Percentiles rank a stretch among this genome's conserved stretches.
These are phyloP conservation scores for Paramecium primaurelia DNA, from an alignment of 73 alveolate species.

Conservation along the genomic window DNA sequence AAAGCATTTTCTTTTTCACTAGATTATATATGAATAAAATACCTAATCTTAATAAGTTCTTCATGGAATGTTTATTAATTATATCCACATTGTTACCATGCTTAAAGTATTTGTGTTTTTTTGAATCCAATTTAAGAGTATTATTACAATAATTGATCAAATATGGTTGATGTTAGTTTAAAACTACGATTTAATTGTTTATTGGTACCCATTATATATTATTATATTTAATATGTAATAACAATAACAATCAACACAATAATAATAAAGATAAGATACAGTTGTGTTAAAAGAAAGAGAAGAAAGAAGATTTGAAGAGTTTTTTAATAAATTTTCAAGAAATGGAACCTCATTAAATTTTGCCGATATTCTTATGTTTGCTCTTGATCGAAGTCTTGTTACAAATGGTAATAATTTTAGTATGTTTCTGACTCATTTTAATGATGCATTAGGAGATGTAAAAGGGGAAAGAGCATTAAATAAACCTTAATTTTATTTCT, in stretches of 20 bases:
- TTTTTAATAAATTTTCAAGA: slow-evolving; percentile 33
- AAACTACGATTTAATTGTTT: neutral
- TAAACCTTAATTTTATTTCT: slow-evolving; percentile 51
- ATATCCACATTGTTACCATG: neutral
- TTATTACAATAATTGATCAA: neutral
- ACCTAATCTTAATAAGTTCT: neutral
- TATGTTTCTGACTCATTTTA: neutral
- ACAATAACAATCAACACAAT: neutral
- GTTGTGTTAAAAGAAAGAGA: slow-evolving; percentile 23
- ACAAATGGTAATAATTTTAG: neutral
- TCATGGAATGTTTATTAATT: neutral
- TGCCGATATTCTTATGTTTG: neutral
- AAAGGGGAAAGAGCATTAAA: slow-evolving; percentile 38
- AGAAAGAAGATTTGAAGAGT: slow-evolving; percentile 28
- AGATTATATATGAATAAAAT: neutral
- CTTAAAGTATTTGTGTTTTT: neutral
- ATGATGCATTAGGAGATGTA: neutral
- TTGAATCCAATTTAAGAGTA: neutral
- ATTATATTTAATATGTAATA: neutral
- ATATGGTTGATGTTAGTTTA: neutral
- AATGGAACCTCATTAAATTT: neutral
- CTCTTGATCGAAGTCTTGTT: slow-evolving; percentile 9
- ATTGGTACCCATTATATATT: neutral
- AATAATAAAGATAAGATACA: slow-evolving; percentile 6
- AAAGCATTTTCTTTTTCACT: neutral